Conservation (phyloP, 306 rosid species). For the Abrus precatorius region DNA sequence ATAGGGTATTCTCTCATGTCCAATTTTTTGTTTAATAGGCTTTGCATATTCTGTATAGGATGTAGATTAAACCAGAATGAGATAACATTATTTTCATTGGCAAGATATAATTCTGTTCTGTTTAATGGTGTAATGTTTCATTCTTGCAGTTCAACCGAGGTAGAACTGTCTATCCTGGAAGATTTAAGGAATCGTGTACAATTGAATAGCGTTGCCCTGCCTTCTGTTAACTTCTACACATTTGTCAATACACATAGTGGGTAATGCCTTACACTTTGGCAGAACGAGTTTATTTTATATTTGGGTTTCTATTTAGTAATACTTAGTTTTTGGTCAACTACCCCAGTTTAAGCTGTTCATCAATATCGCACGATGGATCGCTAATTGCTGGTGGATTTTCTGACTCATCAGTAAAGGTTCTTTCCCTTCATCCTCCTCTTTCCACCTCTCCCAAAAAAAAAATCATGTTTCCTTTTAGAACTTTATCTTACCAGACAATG, state of each 20-base stretch:
- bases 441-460: background rate
- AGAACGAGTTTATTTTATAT: constrained; percentile 31
- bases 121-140: constrained; percentile 34
- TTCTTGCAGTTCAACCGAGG: constrained; percentile 70
- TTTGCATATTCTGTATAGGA: background rate
- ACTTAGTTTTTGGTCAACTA: constrained; percentile 39
- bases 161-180: constrained; percentile 80
- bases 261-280: constrained; percentile 52
- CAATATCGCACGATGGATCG: constrained; percentile 83
- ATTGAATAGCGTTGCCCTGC: constrained; percentile 75
- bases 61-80: constrained; percentile 24
- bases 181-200: constrained; percentile 88
- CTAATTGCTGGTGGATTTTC: constrained; percentile 89
- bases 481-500: constrained; percentile 16
- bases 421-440: background rate
- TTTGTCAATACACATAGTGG: constrained; percentile 74
- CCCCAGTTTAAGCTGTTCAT: constrained; percentile 76
- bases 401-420: constrained; percentile 80
- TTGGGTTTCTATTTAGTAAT: constrained; percentile 37
- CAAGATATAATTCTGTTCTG: constrained; percentile 2
- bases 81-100: constrained; percentile 13
- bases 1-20: constrained; percentile 60
- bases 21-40: background rate
- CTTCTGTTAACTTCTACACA: constrained; percentile 83
- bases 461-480: background rate